A percentile compares a stretch with the other conserved stretches of the same genome.
phyloP scores from a whole-genome alignment of 257 asterid genomes.

The Primulina eburnea region DNA sequence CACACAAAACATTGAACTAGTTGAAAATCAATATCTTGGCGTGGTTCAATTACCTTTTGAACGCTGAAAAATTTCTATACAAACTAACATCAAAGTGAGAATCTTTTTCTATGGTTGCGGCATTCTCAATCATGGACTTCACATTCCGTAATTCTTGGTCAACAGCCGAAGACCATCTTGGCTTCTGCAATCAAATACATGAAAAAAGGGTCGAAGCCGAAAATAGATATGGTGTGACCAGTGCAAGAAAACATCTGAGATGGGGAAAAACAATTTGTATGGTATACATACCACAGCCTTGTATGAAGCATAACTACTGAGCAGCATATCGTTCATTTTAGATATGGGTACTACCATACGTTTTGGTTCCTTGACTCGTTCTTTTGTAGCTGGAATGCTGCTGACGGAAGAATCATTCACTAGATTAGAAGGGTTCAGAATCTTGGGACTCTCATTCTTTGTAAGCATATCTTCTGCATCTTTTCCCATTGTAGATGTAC shows the following conservation, averaged over 20 bases:
- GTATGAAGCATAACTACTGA: constrained; percentile 41
- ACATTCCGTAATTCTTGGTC: constrained; percentile 54
- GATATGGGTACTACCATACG: constrained; percentile 48
- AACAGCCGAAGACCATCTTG: constrained; percentile 55
- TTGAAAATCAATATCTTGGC: neutral
- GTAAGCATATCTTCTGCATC: constrained; percentile 25
- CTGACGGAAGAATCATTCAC: constrained; percentile 22
- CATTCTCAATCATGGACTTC: constrained; percentile 53
- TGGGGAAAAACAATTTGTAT: constrained; percentile 3
- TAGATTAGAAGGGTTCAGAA: constrained; percentile 23
- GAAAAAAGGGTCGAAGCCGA: constrained; percentile 12
- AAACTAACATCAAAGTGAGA: constrained; percentile 54
- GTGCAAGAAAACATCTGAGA: constrained; percentile 6
- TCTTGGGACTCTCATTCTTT: constrained; percentile 22
- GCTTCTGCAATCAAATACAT: constrained; percentile 46
- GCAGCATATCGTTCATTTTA: constrained; percentile 61
- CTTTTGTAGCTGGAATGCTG: constrained; percentile 22
- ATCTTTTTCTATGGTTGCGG: constrained; percentile 43
- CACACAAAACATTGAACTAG: neutral
- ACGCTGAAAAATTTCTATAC: constrained; percentile 70
- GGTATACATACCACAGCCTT: constrained; percentile 47
- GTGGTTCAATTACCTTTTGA: constrained; percentile 54
- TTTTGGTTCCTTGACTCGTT: constrained; percentile 21
- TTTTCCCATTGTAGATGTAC: constrained; percentile 20
- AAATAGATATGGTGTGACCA: neutral